Evolutionary conservation across 768 basidiomycete species (phyloP).

Genomic region (Tylopilus felleus): DNA sequence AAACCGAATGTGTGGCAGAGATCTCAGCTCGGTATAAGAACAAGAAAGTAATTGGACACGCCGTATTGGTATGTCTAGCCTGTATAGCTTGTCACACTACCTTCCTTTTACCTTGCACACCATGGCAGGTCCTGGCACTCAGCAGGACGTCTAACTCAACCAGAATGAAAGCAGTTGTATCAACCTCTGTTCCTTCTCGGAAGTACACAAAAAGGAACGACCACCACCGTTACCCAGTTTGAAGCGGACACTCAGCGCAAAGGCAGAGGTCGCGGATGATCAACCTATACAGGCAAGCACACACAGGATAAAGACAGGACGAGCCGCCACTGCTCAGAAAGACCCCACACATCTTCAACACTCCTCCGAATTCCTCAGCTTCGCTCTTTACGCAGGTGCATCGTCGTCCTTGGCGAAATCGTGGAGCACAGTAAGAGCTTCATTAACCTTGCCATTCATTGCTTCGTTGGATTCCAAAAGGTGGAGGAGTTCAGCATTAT

Average conservation of each 20-base stretch:
- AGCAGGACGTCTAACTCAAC: conserved; percentile 1
- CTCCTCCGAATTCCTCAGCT: background rate
- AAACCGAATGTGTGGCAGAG: background rate
- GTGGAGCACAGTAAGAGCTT: conserved; percentile 85
- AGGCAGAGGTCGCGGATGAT: conserved; percentile 38
- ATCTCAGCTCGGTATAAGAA: background rate
- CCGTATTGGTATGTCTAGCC: too few species aligned
- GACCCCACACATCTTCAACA: conserved; percentile 17
- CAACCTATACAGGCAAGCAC: conserved; percentile 34
- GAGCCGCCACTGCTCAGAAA: conserved; percentile 42
- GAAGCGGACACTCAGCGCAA: conserved; percentile 35
- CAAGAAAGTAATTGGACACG: background rate
- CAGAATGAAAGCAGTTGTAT: conserved; percentile 51
- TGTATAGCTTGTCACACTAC: too few species aligned
- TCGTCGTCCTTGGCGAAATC: conserved; percentile 63
- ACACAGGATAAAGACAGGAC: conserved; percentile 46
- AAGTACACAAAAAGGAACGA: conserved; percentile 52
- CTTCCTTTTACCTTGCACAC: too few species aligned
- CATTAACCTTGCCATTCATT: conserved; percentile 85
- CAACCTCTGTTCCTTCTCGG: conserved; percentile 52
- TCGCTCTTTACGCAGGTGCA: background rate
- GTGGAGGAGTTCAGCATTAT: conserved; percentile 88
- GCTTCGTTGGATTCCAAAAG: conserved; percentile 80
- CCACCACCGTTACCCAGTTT: conserved; percentile 47
- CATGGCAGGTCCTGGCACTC: too few species aligned